Evolutionary conservation across 768 basidiomycete species (phyloP).

Genomic region (Tylopilus subfusipes): DNA sequence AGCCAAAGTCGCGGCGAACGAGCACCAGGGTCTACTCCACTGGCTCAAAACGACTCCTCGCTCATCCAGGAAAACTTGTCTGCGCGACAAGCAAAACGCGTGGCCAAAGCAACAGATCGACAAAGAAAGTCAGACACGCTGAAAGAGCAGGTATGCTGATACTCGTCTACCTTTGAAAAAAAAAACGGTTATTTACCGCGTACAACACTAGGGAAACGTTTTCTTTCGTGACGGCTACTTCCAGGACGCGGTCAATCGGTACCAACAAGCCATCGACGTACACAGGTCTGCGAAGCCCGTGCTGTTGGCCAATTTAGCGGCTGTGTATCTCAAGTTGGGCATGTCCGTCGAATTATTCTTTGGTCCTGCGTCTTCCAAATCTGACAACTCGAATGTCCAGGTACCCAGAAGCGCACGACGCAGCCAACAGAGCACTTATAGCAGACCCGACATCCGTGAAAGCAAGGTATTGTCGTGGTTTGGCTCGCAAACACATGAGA

Average conservation of each 20-base stretch:
- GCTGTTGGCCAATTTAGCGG: slow-evolving; percentile 42
- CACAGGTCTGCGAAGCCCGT: slow-evolving; percentile 35
- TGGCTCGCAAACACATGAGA: slow-evolving; percentile 32
- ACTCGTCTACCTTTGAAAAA: neutral
- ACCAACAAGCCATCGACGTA: slow-evolving; percentile 37
- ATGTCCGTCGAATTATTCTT: slow-evolving; percentile 24
- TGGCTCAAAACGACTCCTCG: neutral
- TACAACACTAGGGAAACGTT: slow-evolving; percentile 39
- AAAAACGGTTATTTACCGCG: neutral
- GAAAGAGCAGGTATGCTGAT: slow-evolving; percentile 28
- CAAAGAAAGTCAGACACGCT: slow-evolving; percentile 22
- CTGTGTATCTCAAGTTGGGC: slow-evolving; percentile 41
- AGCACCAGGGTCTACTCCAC: neutral
- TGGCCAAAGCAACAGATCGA: slow-evolving; percentile 19
- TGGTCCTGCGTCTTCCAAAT: neutral
- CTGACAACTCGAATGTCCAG: slow-evolving; percentile 13
- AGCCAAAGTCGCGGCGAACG: neutral
- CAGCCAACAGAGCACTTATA: slow-evolving; percentile 26
- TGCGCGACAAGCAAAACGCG: slow-evolving; percentile 13
- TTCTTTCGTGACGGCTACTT: slow-evolving; percentile 39
- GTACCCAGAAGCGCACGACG: slow-evolving; percentile 28
- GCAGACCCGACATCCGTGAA: slow-evolving; percentile 32
- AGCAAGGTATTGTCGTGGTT: slow-evolving; percentile 34
- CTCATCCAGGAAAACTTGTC: slow-evolving; percentile 3
- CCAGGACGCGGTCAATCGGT: slow-evolving; percentile 37